Evolutionary conservation across 2,329 filamentous ascomycete species (phyloP).

Genomic region (Colletotrichum sublineola): DNA sequence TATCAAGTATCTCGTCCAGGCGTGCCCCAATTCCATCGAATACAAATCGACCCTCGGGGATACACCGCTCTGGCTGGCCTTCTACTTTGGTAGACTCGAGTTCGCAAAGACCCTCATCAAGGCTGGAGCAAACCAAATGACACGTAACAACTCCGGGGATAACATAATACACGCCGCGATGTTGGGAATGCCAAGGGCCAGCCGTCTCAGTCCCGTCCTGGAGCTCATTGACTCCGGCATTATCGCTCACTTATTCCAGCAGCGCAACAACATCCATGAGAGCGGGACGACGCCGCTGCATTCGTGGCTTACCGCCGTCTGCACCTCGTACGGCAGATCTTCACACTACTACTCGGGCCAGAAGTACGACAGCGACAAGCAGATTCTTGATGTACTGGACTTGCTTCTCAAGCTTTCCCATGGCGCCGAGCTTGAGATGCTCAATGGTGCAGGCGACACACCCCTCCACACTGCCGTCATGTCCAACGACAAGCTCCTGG

Average conservation of each 20-base stretch:
- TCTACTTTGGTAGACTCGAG: constrained; percentile 65
- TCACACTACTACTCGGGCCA: constrained; percentile 30
- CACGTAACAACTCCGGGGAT: constrained; percentile 69
- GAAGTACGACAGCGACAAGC: constrained; percentile 47
- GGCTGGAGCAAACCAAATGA: constrained; percentile 77
- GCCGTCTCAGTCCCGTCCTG: constrained; percentile 62
- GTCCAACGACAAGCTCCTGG: constrained; percentile 52
- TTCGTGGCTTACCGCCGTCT: constrained; percentile 60
- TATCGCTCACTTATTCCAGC: constrained; percentile 68
- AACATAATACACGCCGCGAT: constrained; percentile 78
- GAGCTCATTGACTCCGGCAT: constrained; percentile 70
- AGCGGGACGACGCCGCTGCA: constrained; percentile 75
- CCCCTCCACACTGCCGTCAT: constrained; percentile 70
- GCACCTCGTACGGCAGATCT: neutral
- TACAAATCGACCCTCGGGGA: constrained; percentile 68
- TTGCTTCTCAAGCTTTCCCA: constrained; percentile 68
- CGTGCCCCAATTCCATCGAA: constrained; percentile 73
- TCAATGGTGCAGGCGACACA: constrained; percentile 76
- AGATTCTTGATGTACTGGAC: constrained; percentile 58
- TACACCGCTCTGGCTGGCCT: constrained; percentile 79
- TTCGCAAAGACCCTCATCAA: constrained; percentile 73
- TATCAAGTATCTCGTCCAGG: constrained; percentile 75
- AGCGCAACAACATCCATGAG: constrained; percentile 66
- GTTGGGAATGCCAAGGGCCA: constrained; percentile 48
- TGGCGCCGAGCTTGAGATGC: constrained; percentile 67